phyloP scores from a whole-genome alignment of 352 stramenopile genomes.

The Globisporangium irregulare region DNA sequence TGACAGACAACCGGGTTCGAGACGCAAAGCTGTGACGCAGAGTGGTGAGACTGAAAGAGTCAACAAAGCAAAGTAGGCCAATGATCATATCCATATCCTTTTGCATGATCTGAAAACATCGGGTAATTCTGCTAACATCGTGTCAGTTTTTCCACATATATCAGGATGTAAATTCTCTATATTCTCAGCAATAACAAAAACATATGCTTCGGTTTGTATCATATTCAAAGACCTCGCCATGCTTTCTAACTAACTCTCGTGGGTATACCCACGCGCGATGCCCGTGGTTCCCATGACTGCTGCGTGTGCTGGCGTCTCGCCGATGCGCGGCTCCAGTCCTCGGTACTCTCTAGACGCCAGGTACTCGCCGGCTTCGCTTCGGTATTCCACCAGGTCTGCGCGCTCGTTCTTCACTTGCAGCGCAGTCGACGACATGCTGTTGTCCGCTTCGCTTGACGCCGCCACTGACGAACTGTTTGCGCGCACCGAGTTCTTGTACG shows the following conservation, averaged over 20 bases:
- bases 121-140: neutral
- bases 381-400: constrained; percentile 56
- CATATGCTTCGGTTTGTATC: neutral
- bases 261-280: constrained; percentile 75
- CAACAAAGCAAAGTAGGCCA: neutral
- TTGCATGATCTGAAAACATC: neutral
- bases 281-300: constrained; percentile 69
- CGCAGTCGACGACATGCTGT: constrained; percentile 26
- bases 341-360: constrained; percentile 68
- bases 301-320: constrained; percentile 73
- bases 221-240: neutral
- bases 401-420: constrained; percentile 56
- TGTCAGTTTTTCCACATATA: neutral
- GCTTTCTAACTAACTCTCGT: constrained; percentile 30
- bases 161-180: neutral
- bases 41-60: neutral
- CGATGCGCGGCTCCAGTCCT: constrained; percentile 78
- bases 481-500: constrained; percentile 50
- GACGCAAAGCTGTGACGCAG: neutral
- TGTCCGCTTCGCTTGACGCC: constrained; percentile 18
- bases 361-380: constrained; percentile 74
- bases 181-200: neutral
- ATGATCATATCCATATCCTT: neutral
- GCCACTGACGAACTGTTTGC: neutral
- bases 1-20: neutral